Conservation (phyloP, 2,329 filamentous ascomycete genomes). For the Ophiostoma pallidulum region DNA sequence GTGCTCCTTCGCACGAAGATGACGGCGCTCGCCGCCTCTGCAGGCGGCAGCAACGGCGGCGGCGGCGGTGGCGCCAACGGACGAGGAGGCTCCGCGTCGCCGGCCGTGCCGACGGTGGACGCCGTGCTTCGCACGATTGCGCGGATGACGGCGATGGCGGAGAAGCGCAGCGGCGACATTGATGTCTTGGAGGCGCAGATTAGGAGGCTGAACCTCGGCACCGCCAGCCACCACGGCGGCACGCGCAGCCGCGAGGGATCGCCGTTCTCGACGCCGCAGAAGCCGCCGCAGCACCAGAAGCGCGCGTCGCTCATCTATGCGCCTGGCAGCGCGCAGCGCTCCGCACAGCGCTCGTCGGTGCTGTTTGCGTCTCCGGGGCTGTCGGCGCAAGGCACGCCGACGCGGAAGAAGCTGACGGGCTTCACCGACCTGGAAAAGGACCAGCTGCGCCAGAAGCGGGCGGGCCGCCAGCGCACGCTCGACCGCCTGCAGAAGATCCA, state of each 20-base stretch:
- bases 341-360: conserved; percentile 31
- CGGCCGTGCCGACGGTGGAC: conserved; percentile 71
- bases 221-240: too few species aligned
- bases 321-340: conserved; percentile 26
- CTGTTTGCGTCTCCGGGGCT: conserved; percentile 26
- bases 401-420: conserved; percentile 52
- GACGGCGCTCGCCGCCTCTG: conserved; percentile 48
- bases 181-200: conserved; percentile 84
- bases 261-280: conserved; percentile 33
- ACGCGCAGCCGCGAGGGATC: conserved; percentile 33
- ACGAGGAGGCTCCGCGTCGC: too few species aligned
- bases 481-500: conserved; percentile 20
- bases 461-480: conserved; percentile 24
- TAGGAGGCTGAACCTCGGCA: conserved; percentile 54
- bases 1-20: conserved; percentile 72
- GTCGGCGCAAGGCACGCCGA: conserved; percentile 32
- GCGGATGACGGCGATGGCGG: conserved; percentile 87
- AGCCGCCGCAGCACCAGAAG: conserved; percentile 24
- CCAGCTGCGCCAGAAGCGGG: conserved; percentile 43
- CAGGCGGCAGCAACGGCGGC: conserved; percentile 38
- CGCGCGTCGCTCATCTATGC: conserved; percentile 26
- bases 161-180: conserved; percentile 83
- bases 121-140: conserved; percentile 83
- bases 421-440: conserved; percentile 51
- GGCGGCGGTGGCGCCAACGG: conserved; percentile 37